Evolutionary conservation across 1,284 basidiomycete species (phyloP), one percentile per base, ranked within the genome.

Genomic region (Puccinia triticina): DNA sequence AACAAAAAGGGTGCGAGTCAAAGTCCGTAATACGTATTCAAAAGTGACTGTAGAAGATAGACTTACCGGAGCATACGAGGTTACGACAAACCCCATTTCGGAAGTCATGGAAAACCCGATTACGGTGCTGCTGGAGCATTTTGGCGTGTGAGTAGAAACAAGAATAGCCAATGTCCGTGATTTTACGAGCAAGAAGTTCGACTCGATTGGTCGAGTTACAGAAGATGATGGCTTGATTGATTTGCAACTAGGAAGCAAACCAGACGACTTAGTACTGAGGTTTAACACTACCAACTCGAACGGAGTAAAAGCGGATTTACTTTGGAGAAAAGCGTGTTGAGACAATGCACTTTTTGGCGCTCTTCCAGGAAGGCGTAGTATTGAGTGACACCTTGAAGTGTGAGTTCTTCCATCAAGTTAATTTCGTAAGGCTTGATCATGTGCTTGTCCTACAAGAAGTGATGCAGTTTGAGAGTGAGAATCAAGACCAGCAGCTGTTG

Each of bases 61-160:
- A 11, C 88, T 67, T 72, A 89, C 89, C 90, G 37, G 91, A 91
- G 89, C 97, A 99, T 86, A 99, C 96, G 84, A 99, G 91, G 89
- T 98, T 99, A 85, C 96, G 93, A 89, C 96, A 98, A 81, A 96
- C 94, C 84, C 96, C 96, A 86, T 95, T 95, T 85, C 96, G 92
- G 91, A 99, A 99, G 88, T 99, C 96, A 89, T 99, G 97, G 91
- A 99, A 99, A 85, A 99, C 97, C 86, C 96, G 93, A 89, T 99
- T 99, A 84, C 97, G 94, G 88, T 98, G 95, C 50, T 93, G 92
- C 89, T 99, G 97, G 23, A 98, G 92, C 97, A 99, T 99, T 89
- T 97, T 97, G 78, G 96, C 97, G 87, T 99, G 96, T 81, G 96
- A 98, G 90, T 98, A 99, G 91, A 99, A 99, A 90, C 97, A 99